These are phyloP conservation scores for Chaetoceros muelleri DNA, from an alignment of 108 stramenopile genomes.

Conservation along the genomic window DNA sequence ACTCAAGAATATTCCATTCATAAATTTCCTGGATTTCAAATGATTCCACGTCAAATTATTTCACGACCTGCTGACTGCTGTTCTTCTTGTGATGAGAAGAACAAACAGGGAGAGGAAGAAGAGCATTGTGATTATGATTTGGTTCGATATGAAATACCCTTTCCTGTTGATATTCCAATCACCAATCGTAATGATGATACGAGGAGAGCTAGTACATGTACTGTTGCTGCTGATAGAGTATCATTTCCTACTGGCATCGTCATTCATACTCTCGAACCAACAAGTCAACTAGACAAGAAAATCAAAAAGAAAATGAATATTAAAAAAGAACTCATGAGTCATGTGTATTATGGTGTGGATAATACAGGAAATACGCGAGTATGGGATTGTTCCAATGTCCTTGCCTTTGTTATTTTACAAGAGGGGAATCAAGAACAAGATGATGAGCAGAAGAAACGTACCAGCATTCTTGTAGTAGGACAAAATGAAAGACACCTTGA, in stretches of 20 bases:
- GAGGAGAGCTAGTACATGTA: no score
- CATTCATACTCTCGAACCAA: background rate
- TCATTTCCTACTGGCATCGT: background rate
- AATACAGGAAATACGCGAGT: conserved; percentile 75
- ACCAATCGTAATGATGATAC: background rate
- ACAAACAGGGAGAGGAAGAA: background rate
- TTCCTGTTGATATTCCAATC: no score
- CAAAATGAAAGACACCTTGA: no score
- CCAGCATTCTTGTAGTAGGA: no score
- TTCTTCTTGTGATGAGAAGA: background rate
- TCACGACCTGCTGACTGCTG: no score
- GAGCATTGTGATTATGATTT: background rate
- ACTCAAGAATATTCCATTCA: conserved; percentile 39
- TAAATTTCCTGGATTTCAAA: conserved; percentile 49
- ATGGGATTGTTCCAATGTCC: conserved; percentile 43
- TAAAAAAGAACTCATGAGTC: conserved; percentile 28
- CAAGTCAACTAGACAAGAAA: background rate
- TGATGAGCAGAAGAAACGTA: no score
- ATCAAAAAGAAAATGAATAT: background rate
- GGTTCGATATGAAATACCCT: no score
- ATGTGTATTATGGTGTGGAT: conserved; percentile 49
- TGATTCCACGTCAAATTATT: conserved; percentile 19
- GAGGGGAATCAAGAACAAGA: background rate
- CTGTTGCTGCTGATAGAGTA: no score
- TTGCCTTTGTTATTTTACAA: background rate